Conservation (phyloP, 257 asterid genomes). For the Capsicum chinense region DNA sequence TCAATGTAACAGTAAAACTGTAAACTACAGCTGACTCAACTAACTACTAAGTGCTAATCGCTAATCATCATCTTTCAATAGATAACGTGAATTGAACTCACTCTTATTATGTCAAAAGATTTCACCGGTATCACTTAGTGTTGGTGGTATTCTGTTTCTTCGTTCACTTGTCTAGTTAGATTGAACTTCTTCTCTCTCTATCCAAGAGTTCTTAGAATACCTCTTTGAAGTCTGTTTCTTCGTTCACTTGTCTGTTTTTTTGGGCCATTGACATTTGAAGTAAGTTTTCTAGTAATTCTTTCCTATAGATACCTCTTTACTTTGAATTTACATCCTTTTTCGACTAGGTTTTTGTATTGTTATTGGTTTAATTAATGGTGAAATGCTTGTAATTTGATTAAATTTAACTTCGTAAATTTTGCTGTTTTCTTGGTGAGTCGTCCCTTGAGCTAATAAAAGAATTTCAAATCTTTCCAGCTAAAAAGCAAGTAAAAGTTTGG, state of each 20-base stretch:
- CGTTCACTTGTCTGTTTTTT: too few species aligned
- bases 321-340: background rate
- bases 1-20: too few species aligned
- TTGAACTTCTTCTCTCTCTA: background rate
- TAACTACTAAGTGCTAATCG: too few species aligned
- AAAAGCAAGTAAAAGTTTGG: background rate
- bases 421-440: background rate
- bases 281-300: background rate
- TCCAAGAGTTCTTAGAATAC: background rate
- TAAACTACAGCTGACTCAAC: too few species aligned
- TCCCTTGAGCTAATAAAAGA: background rate
- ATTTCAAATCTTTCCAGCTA: background rate
- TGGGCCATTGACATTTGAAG: background rate
- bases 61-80: too few species aligned
- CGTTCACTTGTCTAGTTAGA: too few species aligned
- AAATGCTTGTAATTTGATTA: slow-evolving; percentile 15
- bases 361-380: background rate
- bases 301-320: background rate
- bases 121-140: background rate
- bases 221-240: too few species aligned
- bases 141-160: too few species aligned
- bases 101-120: background rate
- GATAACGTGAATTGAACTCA: background rate
- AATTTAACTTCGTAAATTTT: background rate
- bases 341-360: background rate